A percentile compares a stretch with the other conserved stretches of the same genome.
These are phyloP conservation scores for Brasenia schreberi DNA, from an alignment of 164 flowering plant species.

Conservation along the genomic window DNA sequence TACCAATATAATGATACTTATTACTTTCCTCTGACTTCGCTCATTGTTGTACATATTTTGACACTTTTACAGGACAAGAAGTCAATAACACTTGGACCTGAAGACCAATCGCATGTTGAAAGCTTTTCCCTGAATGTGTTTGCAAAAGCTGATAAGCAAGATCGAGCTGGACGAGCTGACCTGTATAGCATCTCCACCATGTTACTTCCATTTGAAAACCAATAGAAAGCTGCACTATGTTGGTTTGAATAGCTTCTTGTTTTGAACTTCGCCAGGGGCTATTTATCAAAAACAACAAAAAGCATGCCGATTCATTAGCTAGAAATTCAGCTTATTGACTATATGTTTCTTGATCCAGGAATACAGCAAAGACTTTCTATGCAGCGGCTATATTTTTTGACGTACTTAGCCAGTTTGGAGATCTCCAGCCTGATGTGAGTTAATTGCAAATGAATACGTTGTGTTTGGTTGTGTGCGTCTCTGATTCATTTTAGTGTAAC, in stretches of 20 bases:
- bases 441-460: neutral
- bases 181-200: slow-evolving; percentile 20
- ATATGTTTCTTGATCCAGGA: slow-evolving; percentile 23
- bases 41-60: slow-evolving; percentile 1
- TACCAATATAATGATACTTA: too few relatives aligned
- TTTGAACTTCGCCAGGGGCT: neutral
- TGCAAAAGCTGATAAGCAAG: slow-evolving; percentile 76
- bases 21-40: neutral
- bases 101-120: slow-evolving; percentile 50
- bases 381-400: slow-evolving; percentile 84
- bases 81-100: slow-evolving; percentile 46
- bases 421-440: slow-evolving; percentile 62
- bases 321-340: neutral
- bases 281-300: neutral
- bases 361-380: slow-evolving; percentile 72
- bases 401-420: slow-evolving; percentile 66
- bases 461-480: too few relatives aligned
- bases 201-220: neutral
- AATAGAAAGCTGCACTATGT: neutral
- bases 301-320: neutral
- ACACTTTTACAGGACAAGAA: slow-evolving; percentile 48
- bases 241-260: neutral
- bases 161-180: slow-evolving; percentile 77
- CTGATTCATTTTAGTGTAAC: neutral
- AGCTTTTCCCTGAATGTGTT: slow-evolving; percentile 70